Evolutionary conservation across 768 basidiomycete genomes (phyloP), one percentile per base, ranked within the genome.

Genomic region (Candolleomyces efflorescens): DNA sequence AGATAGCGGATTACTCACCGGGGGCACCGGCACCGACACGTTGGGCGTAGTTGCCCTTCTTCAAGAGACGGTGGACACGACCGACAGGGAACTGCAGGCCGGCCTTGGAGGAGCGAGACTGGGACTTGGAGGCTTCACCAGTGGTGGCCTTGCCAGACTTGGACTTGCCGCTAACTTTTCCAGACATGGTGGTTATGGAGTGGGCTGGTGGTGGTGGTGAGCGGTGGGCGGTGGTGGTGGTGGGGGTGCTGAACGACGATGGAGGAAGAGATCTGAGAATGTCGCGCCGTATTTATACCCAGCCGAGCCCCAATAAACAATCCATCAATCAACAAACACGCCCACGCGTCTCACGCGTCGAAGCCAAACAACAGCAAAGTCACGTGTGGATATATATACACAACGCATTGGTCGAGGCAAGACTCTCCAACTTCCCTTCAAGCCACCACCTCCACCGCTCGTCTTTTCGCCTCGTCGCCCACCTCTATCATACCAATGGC

Each of bases 1-100:
- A 32, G 54, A 20, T 7, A 48, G 45, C 36, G 32, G 32, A 32
- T 32, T 32, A 71, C 73, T 26, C 61, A 87, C 87, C 87, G 67
- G 92, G 90, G 62, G 92, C 90, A 76, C 92, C 91, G 56, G 91
- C 89, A 74, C 92, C 92, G 61, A 94, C 86, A 71, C 92, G 89
- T 64, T 90, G 86, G 51, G 89, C 87, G 62, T 92, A 93, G 79
- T 93, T 92, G 54, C 91, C 91, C 72, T 83, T 84, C 80, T 92
- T 92, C 72, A 93, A 72, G 44, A 92, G 83, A 83, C 90, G 86
- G 76, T 91, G 92, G 60, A 93, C 85, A 88, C 92, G 92, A 81
- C 92, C 92, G 64, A 94, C 91, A 54, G 92, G 92, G 79, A 94
- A 90, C 70, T 89, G 86, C 55, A 89, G 82, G 64, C 87, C 87